Evolutionary conservation across 441 rosid species (phyloP).

Genomic region (Pelargonium hybrid): DNA sequence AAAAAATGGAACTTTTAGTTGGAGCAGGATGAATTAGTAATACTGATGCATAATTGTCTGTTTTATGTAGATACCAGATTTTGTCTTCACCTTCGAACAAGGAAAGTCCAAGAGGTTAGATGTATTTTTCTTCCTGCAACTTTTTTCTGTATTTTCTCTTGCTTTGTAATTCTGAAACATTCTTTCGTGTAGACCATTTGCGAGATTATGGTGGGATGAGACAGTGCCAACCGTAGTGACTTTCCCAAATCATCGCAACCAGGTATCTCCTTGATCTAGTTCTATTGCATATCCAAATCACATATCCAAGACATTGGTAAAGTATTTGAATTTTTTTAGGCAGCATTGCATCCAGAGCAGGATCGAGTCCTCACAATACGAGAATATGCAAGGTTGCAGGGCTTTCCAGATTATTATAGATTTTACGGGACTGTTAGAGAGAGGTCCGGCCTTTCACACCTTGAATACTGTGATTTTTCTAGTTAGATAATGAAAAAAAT

Average conservation of each 20-base stretch:
- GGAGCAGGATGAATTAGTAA: background rate
- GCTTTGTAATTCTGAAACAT: background rate
- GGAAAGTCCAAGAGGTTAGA: constrained; percentile 8
- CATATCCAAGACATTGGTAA: background rate
- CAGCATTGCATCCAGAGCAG: constrained; percentile 72
- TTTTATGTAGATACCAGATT: constrained; percentile 46
- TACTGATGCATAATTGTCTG: background rate
- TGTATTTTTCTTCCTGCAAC: background rate
- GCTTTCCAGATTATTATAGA: constrained; percentile 90
- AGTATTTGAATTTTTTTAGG: background rate
- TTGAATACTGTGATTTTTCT: background rate
- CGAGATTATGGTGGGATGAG: constrained; percentile 96
- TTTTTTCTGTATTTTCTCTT: background rate
- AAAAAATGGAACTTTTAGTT: background rate
- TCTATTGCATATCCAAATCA: constrained; percentile 10
- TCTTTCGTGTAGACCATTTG: constrained; percentile 51
- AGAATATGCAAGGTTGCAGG: constrained; percentile 87
- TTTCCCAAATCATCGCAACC: constrained; percentile 48
- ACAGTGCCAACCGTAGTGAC: constrained; percentile 76
- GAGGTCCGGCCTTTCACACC: constrained; percentile 37
- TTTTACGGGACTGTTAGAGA: constrained; percentile 58
- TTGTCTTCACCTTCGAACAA: constrained; percentile 1
- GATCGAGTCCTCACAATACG: constrained; percentile 73
- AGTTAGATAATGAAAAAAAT: background rate
- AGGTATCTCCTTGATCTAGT: constrained; percentile 30